Evolutionary conservation across 371 early-diverging fungal species (phyloP).

Genomic region (Batkoa obscura): DNA sequence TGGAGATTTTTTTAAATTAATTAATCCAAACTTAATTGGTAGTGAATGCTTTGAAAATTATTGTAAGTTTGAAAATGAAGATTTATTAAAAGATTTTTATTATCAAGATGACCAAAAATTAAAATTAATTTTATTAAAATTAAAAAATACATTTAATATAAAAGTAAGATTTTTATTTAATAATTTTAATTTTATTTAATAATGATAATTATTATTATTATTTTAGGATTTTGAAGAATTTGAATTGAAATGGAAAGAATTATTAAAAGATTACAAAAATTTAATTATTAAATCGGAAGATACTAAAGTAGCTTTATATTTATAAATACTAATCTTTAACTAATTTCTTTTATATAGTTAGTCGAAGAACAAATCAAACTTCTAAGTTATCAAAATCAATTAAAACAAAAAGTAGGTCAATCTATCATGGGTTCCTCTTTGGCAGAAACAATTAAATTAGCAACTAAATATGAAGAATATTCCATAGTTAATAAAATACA

Average conservation of each 20-base stretch:
- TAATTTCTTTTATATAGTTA: too few species aligned
- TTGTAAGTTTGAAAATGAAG: slow-evolving; percentile 48
- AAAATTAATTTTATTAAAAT: slow-evolving; percentile 45
- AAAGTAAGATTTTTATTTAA: slow-evolving; percentile 14
- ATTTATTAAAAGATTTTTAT: slow-evolving; percentile 76
- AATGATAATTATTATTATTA: slow-evolving; percentile 25
- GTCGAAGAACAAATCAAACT: slow-evolving; percentile 20
- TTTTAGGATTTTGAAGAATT: background rate
- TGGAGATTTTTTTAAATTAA: slow-evolving; percentile 75
- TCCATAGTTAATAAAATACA: slow-evolving; percentile 53
- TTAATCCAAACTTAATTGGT: slow-evolving; percentile 65
- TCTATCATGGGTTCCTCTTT: slow-evolving; percentile 50
- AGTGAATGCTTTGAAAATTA: slow-evolving; percentile 65
- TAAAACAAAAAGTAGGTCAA: slow-evolving; percentile 48
- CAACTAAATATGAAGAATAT: slow-evolving; percentile 48
- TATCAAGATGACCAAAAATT: slow-evolving; percentile 78
- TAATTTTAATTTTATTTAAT: slow-evolving; percentile 19
- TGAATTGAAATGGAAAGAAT: background rate
- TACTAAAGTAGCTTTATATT: background rate
- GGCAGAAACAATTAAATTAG: slow-evolving; percentile 69
- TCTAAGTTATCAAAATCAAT: slow-evolving; percentile 41
- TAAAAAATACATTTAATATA: slow-evolving; percentile 34
- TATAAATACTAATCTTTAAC: too few species aligned
- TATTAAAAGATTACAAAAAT: background rate
- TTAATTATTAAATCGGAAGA: background rate